Base-by-base conservation (phyloP, 2,329 filamentous ascomycete species). In the Tolypocladium tropicale region DNA sequence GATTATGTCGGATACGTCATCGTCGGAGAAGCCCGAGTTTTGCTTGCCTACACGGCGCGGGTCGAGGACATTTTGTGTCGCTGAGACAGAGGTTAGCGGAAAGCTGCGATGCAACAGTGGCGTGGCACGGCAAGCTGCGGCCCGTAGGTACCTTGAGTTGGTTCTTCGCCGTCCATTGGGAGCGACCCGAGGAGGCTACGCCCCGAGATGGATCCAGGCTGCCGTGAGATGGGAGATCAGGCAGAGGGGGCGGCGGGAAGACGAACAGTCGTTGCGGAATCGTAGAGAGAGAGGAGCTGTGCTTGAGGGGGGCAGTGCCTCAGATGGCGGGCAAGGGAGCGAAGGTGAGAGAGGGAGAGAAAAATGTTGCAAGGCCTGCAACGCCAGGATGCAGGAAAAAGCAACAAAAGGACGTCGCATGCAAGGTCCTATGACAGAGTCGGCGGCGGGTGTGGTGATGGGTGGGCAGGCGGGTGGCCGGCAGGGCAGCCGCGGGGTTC, bases 1-100 rank as follows among this genome's bases (percentile, higher is more conserved):
- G 61, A 96, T 83, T 63, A 96, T 90, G 72, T 96, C 92, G 59
- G 89, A 83, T 53, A 94, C 82, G 68, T 96, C 92, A 61, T 89
- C 82, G 62, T 92, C 86, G 54, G 82, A 86, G 59, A 96, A 84
- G 56, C 89, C 90, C 43, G 90, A 94, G 68, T 90, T 89, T 70
- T 90, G 88, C 68, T 86, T 80, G 56, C 90, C 90, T 59, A 89
- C 70, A 55, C 90, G 85, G 60, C 90, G 83, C 43, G 90, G 90
- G 68, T 96, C 91, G 61, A 91, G 76, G 65, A 88, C 83, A 67
- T 60, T 59, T 56, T 63, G 61, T 37, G 62, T 64, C 51, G 63
- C 63, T 60, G 50, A 11, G 52, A 10, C 23, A n/a, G 32, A 34
- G 55, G 6, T 51, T 36, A 55, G 50, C 16, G 5, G 32, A n/a